These are phyloP conservation scores for Aspergillus cejpii DNA, from an alignment of 2,329 filamentous ascomycete species.

Conservation along the genomic window DNA sequence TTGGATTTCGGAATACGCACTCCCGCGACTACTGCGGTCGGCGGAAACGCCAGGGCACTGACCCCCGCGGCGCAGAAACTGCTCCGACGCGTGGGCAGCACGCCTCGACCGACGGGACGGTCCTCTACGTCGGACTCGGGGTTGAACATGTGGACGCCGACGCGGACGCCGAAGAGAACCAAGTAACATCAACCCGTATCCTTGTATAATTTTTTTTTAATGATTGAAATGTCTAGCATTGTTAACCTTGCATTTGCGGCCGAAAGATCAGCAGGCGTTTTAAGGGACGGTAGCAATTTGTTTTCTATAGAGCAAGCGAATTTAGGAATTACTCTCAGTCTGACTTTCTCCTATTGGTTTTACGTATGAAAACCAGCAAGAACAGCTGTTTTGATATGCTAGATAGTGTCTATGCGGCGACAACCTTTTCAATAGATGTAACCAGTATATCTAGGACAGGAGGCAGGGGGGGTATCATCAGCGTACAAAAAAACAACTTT, in stretches of 20 bases:
- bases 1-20: constrained; percentile 30
- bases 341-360: no score
- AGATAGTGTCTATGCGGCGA: neutral
- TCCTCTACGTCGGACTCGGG: constrained; percentile 18
- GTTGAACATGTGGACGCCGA: constrained; percentile 40
- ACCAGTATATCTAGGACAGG: neutral
- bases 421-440: neutral
- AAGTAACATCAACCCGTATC: constrained; percentile 12
- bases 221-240: no score
- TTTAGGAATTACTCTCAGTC: no score
- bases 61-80: constrained; percentile 42
- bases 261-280: no score
- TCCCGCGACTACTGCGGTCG: constrained; percentile 17
- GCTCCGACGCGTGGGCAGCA: constrained; percentile 35
- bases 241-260: no score
- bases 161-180: constrained; percentile 29
- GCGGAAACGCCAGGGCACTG: constrained; percentile 28
- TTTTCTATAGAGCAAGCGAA: no score
- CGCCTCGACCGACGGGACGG: constrained; percentile 21
- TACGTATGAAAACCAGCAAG: no score
- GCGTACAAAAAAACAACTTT: no score
- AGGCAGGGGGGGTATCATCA: neutral
- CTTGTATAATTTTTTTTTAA: no score
- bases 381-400: no score
- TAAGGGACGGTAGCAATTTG: no score